Conservation (phyloP, 495 filamentous ascomycete species). For the Penicillium tannophilum region DNA sequence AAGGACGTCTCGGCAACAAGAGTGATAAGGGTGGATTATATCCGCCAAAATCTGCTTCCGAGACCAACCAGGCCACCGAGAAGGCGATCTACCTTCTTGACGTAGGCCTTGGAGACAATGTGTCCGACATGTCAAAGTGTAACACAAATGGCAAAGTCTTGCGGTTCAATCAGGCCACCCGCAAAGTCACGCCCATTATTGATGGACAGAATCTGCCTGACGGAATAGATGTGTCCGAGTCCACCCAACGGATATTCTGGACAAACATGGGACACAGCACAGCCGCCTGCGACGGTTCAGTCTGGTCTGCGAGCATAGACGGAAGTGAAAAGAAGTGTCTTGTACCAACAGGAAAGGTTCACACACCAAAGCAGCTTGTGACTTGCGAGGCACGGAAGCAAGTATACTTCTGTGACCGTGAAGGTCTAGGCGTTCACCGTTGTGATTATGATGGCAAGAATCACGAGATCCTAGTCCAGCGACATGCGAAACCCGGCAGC, state of each 20-base stretch:
- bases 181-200: constrained; percentile 29
- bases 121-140: constrained; percentile 19
- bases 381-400: constrained; percentile 31
- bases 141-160: constrained; percentile 28
- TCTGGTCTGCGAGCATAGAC: constrained; percentile 48
- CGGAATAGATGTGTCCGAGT: constrained; percentile 44
- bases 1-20: constrained; percentile 36
- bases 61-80: constrained; percentile 14
- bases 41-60: constrained; percentile 16
- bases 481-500: constrained; percentile 23
- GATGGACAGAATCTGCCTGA: constrained; percentile 45
- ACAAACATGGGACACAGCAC: constrained; percentile 52
- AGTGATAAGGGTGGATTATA: constrained; percentile 39
- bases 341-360: constrained; percentile 37
- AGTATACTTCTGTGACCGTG: constrained; percentile 58
- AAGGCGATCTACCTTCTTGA: constrained; percentile 33
- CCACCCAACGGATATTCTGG: constrained; percentile 49
- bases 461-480: constrained; percentile 43
- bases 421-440: constrained; percentile 51
- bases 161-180: constrained; percentile 22
- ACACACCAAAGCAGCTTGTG: constrained; percentile 58
- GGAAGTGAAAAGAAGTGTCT: constrained; percentile 43
- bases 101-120: constrained; percentile 32
- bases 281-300: constrained; percentile 41
- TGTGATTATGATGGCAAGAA: constrained; percentile 48